Base-by-base conservation (phyloP, 2,329 filamentous ascomycete species). In the Esteya vermicola region DNA sequence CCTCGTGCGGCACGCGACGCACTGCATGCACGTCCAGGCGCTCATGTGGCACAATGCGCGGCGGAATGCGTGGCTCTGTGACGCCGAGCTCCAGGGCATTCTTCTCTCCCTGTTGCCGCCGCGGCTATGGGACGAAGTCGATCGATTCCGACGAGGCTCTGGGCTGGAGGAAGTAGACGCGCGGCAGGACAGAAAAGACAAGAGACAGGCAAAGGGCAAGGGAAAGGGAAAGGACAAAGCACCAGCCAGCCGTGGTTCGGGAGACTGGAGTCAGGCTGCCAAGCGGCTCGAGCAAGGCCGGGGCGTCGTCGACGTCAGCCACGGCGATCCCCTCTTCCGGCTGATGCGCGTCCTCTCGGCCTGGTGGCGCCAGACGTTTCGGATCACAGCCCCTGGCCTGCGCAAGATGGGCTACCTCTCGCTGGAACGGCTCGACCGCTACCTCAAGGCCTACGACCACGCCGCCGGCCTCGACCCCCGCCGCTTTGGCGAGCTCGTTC, bases 391-490 rank as follows among this genome's bases (percentile, higher is more conserved):
- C 0, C 85, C 88, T 0, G 85, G 84, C 0, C 53, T 96, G 19
- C 72, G 88, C n/a, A 98, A 96, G 61, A 70, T 75, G 54, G 91
- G 91, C 0, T 96, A 96, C 54, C 81, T 89, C 63, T 69, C 81
- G 1, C 70, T 85, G n/a, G 68, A 80, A 49, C 70, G 75, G 20
- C 62, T 94, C 3, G 79, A 85, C 49, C 72, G 78, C n/a, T 67
- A 91, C 44, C 75, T 81, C 7, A 77, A 79, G 25, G 78, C 74
- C 0, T 63, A 66, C 0, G 63, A 75, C 42, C 70, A 91, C 48
- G 57, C 33, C 3, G 31, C 30, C 1, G 45, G 43, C 3, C 22
- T 36, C n/a, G 34, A 35, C 10, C 26, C 67, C 0, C 66, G 73
- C 34, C 63, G 62, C 6, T 85, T 89, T 53, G 89, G 89, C 1